phyloP scores from a whole-genome alignment of 202 grass and related monocot species.

The Setaria italica region DNA sequence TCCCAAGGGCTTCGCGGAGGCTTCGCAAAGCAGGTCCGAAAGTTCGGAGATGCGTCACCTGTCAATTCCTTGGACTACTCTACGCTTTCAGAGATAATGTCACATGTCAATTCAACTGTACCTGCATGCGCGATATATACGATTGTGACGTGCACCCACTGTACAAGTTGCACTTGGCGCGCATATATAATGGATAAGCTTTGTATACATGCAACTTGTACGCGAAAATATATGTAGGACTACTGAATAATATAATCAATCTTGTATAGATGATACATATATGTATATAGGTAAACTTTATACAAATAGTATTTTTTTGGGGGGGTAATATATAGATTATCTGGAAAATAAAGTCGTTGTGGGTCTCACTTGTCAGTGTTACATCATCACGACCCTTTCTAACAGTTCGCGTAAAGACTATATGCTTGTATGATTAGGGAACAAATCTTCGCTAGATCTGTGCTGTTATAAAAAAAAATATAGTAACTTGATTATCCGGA shows the following conservation, averaged over 20 bases:
- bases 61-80: slow-evolving; percentile 45
- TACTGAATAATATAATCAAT: not conserved
- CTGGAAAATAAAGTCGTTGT: not conserved
- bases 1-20: slow-evolving; percentile 30
- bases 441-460: not conserved
- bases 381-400: not conserved
- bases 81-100: slow-evolving; percentile 30
- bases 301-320: not conserved
- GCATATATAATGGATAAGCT: not conserved
- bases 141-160: not conserved
- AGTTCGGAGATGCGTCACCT: slow-evolving; percentile 55
- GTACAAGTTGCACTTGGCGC: not conserved
- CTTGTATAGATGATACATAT: not conserved
- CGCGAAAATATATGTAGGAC: not conserved
- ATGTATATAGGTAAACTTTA: not conserved
- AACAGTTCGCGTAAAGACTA: not conserved
- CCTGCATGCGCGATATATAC: not conserved
- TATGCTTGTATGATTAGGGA: not conserved
- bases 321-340: not conserved
- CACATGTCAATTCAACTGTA: slow-evolving; percentile 49
- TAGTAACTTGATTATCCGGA: not conserved
- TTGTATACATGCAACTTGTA: not conserved
- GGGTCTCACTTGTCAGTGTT: not conserved
- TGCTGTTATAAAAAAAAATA: not conserved
- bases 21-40: slow-evolving; percentile 48